Evolutionary conservation across 768 basidiomycete species (phyloP), one percentile per base, ranked within the genome.

Genomic region (Coprinellus aureogranulatus): DNA sequence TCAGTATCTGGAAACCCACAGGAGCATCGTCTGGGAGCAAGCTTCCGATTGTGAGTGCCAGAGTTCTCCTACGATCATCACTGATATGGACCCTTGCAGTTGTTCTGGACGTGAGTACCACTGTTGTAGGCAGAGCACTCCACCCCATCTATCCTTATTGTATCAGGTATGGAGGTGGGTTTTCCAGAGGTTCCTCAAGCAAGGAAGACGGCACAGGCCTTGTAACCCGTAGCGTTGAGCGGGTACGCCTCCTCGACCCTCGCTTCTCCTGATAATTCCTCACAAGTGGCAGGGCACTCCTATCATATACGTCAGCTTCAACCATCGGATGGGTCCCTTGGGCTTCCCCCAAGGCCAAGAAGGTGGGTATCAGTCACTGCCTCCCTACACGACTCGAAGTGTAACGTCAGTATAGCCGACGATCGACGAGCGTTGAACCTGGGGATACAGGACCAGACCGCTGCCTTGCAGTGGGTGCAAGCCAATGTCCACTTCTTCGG

Each of bases 401-500:
- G 14, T 23, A 39, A 1, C 14, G 42, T 22, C 8, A 3, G 12
- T 44, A 18, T 30, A 57, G 81, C 81, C 18, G 68, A 65, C 4
- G 59, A 67, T 14, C 28, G 25, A 3, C 14, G 26, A 18, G 39
- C 23, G 22, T 2, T 30, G 28, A 82, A 81, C 61, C 70, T 82
- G 27, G 81, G 74, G 2, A 67, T 83, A 22, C 72, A 69, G 28
- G 82, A 84, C 60, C 75, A 80, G 60, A 61, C 75, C 18, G 57
- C 72, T 31, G 81, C 80, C 0, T 64, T 82, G 10, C 61, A 74
- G 60, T 84, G 81, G 87, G 78, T 88, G 0, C 82, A 87, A 62
- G 67, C 75, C 22, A 81, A 89, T 61, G 86, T 88, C 44, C 72
- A 62, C 16, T 67, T 68, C 0, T 89, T 88, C 60, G 87, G 88